A percentile compares a stretch with the other conserved stretches of the same genome.
These are phyloP conservation scores for Neurospora tetraspora DNA, from an alignment of 495 filamentous ascomycete species.

Conservation along the genomic window DNA sequence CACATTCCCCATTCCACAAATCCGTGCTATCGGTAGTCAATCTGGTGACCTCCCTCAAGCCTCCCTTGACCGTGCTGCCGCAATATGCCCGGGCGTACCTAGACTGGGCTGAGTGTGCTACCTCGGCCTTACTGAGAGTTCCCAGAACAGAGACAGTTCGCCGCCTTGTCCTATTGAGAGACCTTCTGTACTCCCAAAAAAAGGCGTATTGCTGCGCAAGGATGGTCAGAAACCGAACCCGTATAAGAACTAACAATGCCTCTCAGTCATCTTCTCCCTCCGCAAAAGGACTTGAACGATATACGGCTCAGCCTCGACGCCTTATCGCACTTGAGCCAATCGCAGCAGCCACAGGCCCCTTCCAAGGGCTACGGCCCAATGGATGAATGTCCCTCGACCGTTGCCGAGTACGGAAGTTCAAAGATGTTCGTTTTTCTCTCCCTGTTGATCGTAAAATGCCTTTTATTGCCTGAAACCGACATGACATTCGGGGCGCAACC, in stretches of 20 bases:
- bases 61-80: background rate
- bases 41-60: background rate
- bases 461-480: background rate
- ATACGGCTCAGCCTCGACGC: background rate
- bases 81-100: background rate
- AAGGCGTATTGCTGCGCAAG: background rate
- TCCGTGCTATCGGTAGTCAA: background rate
- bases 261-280: background rate
- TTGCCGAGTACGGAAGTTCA: background rate
- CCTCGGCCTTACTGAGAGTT: background rate
- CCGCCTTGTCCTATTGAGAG: background rate
- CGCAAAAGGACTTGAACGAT: background rate
- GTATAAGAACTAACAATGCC: background rate
- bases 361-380: background rate
- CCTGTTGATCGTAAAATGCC: background rate
- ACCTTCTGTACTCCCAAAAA: background rate
- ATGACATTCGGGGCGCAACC: background rate
- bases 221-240: background rate
- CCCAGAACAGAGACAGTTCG: background rate
- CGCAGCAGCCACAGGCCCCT: background rate
- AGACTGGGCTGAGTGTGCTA: background rate
- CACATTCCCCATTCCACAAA: background rate
- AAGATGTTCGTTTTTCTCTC: background rate
- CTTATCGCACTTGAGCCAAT: background rate
- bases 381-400: background rate